Percentiles rank a stretch among this genome's conserved stretches.
Evolutionary conservation across 192 early-diverging fungal species (phyloP).

Genomic region (Mortierella alpina): DNA sequence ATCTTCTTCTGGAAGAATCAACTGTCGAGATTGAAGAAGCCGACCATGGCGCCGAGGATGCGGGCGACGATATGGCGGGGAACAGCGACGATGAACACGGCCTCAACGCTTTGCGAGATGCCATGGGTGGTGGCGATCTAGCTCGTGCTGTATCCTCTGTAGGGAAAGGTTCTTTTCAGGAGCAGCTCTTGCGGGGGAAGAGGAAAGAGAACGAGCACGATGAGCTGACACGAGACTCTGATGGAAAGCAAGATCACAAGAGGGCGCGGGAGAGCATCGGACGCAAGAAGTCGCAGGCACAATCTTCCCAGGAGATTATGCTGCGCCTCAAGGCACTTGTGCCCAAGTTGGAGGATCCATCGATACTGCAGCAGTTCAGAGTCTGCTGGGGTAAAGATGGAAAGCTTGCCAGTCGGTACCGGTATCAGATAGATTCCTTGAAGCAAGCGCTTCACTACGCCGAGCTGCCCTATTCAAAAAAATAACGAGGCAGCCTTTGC

Average conservation of each 20-base stretch:
- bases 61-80: constrained; percentile 10
- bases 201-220: neutral
- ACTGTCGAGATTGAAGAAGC: constrained; percentile 43
- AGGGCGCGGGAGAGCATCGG: neutral
- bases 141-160: neutral
- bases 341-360: constrained; percentile 26
- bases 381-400: constrained; percentile 52
- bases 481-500: neutral
- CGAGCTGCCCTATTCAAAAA: constrained; percentile 13
- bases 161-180: constrained; percentile 19
- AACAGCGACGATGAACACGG: constrained; percentile 41
- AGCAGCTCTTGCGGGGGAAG: constrained; percentile 20
- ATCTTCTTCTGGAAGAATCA: constrained; percentile 45
- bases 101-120: constrained; percentile 19
- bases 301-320: constrained; percentile 25
- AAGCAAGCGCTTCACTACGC: constrained; percentile 47
- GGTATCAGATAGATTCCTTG: constrained; percentile 35
- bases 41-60: constrained; percentile 17
- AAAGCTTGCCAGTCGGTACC: constrained; percentile 28
- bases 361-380: constrained; percentile 19
- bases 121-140: constrained; percentile 7
- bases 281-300: constrained; percentile 14
- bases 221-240: neutral
- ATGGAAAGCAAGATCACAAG: neutral
- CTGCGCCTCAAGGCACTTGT: constrained; percentile 25